Evolutionary conservation across 805 yeast species (phyloP).

Genomic region (Lipomyces sp.): DNA sequence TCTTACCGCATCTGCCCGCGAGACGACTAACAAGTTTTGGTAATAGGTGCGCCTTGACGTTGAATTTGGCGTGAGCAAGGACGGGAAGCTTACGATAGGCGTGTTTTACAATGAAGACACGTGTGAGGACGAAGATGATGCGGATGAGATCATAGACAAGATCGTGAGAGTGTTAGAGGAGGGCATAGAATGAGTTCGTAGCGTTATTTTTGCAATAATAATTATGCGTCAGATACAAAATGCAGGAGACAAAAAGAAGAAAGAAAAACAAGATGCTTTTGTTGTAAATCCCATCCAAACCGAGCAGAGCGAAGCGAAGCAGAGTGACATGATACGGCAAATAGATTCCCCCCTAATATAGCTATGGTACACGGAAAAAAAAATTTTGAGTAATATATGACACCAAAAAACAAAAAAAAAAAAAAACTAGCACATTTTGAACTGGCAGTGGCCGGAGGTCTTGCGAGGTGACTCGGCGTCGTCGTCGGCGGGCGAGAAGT

Average conservation of each 20-base stretch:
- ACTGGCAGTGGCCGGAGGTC: slow-evolving; percentile 12
- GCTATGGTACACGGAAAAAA: background rate
- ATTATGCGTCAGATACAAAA: background rate
- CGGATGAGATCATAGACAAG: background rate
- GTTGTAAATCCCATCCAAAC: too few relatives aligned
- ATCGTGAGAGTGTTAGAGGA: slow-evolving; percentile 1
- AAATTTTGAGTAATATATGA: background rate
- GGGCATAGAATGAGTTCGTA: background rate
- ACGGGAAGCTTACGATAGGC: slow-evolving; percentile 24
- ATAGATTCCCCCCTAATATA: background rate
- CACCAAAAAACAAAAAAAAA: background rate
- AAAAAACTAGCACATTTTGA: slow-evolving; percentile 17
- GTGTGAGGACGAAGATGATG: slow-evolving; percentile 2
- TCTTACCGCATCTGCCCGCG: too few relatives aligned
- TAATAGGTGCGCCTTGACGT: slow-evolving; percentile 21
- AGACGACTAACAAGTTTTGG: background rate
- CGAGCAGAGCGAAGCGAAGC: too few relatives aligned
- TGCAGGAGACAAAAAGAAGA: too few relatives aligned
- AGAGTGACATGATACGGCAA: background rate
- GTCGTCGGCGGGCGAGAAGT: slow-evolving; percentile 44
- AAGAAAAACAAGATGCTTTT: background rate
- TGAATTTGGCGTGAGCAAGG: slow-evolving; percentile 19
- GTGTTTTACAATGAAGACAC: slow-evolving; percentile 17
- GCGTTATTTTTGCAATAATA: background rate
- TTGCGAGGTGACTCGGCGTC: slow-evolving; percentile 3